Evolutionary conservation across 768 basidiomycete species (phyloP), one percentile per base, ranked within the genome.

Genomic region (Phaeolepiota aurea): DNA sequence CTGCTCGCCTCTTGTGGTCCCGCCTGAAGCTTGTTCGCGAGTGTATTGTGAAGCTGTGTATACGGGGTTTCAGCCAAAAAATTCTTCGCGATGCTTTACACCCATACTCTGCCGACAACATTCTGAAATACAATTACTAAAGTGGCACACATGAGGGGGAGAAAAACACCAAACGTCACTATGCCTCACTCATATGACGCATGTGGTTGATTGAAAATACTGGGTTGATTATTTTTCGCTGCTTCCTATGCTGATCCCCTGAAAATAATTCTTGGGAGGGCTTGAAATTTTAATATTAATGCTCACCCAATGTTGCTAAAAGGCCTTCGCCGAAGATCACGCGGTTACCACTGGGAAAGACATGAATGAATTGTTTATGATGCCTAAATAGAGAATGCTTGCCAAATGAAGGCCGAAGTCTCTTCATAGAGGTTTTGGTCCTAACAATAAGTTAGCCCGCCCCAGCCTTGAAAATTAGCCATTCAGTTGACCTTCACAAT

Each of bases 161-260:
- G 15, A 11, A 3, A 3, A 19, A n/a, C 32, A 3, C 23, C 18
- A 34, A 32, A 12, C 5, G n/a, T n/a, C n/a, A n/a, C n/a, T n/a
- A n/a, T n/a, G n/a, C n/a, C 21, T 32, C 40, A 62, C 65, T 48
- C 61, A 66, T 60, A 20, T 63, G 47, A 11, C 68, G 63, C 58
- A 71, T 57, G 43, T 70, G 64, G 0, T 50, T 47, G n/a, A 53
- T 53, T 0, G 67, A 66, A 44, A 72, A 72, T 1, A 69, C 63
- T 1, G 70, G 69, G 38, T 64, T 69, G 13, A 72, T 48, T 50
- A 70, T 59, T 44, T 66, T 70, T 18, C 68, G 54, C 44, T 69
- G 69, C 32, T 55, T 63, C 15, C 59, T 53, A 43, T 71, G 69
- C 10, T 62, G 58, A 11, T 67, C 63, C 10, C 69, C 69, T 68